Evolutionary conservation across 176 grass and related monocot species (phyloP).

Genomic region (sorghum (Sorghum bicolor)): DNA sequence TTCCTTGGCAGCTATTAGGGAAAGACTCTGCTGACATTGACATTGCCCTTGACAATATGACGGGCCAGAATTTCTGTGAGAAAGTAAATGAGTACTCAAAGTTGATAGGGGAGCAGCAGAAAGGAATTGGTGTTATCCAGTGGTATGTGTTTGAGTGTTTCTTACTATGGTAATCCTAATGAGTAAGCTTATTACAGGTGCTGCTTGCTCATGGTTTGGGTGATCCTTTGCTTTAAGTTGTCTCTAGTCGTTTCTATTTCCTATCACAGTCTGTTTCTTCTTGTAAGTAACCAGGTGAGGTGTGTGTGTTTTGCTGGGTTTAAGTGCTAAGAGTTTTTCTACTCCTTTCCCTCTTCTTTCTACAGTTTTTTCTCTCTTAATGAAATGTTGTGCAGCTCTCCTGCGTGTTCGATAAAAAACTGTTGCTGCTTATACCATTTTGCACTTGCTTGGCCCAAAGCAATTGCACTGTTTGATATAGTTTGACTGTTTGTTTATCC

Average conservation of each 20-base stretch:
- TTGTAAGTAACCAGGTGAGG: background rate
- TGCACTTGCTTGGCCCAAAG: background rate
- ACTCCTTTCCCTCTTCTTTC: too few relatives aligned
- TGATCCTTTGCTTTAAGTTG: background rate
- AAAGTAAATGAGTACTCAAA: constrained; percentile 79
- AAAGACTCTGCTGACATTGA: constrained; percentile 96
- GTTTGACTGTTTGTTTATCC: background rate
- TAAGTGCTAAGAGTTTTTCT: too few relatives aligned
- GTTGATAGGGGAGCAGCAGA: constrained; percentile 63
- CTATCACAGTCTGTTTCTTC: background rate
- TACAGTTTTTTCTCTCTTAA: too few relatives aligned
- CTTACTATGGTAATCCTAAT: constrained; percentile 4
- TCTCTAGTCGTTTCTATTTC: background rate
- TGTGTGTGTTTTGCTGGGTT: background rate
- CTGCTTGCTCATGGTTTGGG: background rate
- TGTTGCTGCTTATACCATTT: background rate
- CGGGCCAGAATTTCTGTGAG: constrained; percentile 84
- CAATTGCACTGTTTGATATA: background rate
- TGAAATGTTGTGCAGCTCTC: background rate
- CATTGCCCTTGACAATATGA: constrained; percentile 93
- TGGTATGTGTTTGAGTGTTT: constrained; percentile 57
- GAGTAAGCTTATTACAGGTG: background rate
- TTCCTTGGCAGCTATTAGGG: constrained; percentile 65
- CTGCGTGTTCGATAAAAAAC: background rate
- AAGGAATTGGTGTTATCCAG: constrained; percentile 92